A percentile compares a stretch with the other conserved stretches of the same genome.
Evolutionary conservation across 2,329 filamentous ascomycete species (phyloP).

Genomic region (Monosporascus cannonballus): DNA sequence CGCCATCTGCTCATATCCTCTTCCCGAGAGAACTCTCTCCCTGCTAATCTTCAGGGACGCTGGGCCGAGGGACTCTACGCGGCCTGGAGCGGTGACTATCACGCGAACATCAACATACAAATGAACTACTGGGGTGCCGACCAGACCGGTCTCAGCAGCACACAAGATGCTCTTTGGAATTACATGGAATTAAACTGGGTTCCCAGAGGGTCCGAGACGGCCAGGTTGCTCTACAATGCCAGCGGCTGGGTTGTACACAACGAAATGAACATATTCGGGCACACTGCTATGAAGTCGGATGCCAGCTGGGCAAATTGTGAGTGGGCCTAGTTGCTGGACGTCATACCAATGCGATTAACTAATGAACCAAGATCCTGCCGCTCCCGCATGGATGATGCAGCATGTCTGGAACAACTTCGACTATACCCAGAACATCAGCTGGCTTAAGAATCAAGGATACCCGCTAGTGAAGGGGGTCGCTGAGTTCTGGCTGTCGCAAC

Average conservation of each 20-base stretch:
- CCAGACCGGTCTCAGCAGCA: constrained; percentile 41
- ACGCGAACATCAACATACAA: constrained; percentile 53
- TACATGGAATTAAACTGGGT: constrained; percentile 50
- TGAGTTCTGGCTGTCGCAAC: constrained; percentile 49
- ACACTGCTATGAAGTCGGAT: constrained; percentile 36
- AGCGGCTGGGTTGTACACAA: constrained; percentile 51
- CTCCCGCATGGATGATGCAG: constrained; percentile 54
- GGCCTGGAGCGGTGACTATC: constrained; percentile 50
- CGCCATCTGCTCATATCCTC: constrained; percentile 50
- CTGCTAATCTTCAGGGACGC: constrained; percentile 50
- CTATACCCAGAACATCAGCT: constrained; percentile 41
- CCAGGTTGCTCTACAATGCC: constrained; percentile 45
- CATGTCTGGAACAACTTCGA: constrained; percentile 53
- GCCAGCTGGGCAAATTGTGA: constrained; percentile 27
- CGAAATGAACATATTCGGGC: constrained; percentile 54
- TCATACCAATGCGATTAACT: constrained; percentile 27
- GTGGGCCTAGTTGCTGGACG: constrained; percentile 2
- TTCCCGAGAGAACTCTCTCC: constrained; percentile 43
- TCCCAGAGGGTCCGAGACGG: constrained; percentile 46
- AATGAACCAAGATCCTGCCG: constrained; percentile 31
- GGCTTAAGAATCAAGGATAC: constrained; percentile 43
- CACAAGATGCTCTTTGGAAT: constrained; percentile 42
- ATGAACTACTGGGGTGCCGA: constrained; percentile 57
- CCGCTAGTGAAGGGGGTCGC: constrained; percentile 47
- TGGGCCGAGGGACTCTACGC: constrained; percentile 40